These are phyloP conservation scores for Gaeumannomyces sp. DNA, from an alignment of 2,329 filamentous ascomycete genomes.

Conservation along the genomic window DNA sequence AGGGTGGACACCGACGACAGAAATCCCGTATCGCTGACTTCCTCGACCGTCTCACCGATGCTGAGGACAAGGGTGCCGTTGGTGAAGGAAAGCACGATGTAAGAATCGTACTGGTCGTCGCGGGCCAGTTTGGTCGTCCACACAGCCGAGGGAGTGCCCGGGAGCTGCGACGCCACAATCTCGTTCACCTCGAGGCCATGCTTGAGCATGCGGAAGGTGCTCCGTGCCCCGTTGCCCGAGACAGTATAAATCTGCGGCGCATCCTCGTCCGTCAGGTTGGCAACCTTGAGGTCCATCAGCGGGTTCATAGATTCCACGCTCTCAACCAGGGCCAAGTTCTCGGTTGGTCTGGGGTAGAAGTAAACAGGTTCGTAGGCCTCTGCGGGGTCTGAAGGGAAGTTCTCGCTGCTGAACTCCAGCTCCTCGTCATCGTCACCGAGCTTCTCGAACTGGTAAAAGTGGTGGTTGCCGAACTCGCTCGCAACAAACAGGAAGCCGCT, in stretches of 20 bases:
- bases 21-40: conserved; percentile 91
- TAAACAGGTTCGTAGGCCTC: conserved; percentile 72
- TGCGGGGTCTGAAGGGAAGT: conserved; percentile 69
- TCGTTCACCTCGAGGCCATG: conserved; percentile 91
- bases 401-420: conserved; percentile 75
- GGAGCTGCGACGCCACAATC: conserved; percentile 89
- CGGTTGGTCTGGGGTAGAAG: conserved; percentile 72
- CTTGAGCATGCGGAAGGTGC: conserved; percentile 84
- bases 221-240: conserved; percentile 81
- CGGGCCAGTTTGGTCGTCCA: conserved; percentile 90
- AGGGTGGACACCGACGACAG: conserved; percentile 82
- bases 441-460: conserved; percentile 96
- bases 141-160: conserved; percentile 80
- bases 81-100: conserved; percentile 90
- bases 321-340: conserved; percentile 81
- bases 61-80: conserved; percentile 88
- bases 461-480: conserved; percentile 86
- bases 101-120: conserved; percentile 81
- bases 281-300: conserved; percentile 83
- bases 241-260: conserved; percentile 94
- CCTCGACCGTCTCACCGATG: conserved; percentile 94
- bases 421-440: conserved; percentile 94
- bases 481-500: conserved; percentile 93
- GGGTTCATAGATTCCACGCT: conserved; percentile 87
- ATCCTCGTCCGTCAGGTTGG: conserved; percentile 85